phyloP scores from a whole-genome alignment of 2,329 filamentous ascomycete species.

The Myriosclerotinia curreyana region DNA sequence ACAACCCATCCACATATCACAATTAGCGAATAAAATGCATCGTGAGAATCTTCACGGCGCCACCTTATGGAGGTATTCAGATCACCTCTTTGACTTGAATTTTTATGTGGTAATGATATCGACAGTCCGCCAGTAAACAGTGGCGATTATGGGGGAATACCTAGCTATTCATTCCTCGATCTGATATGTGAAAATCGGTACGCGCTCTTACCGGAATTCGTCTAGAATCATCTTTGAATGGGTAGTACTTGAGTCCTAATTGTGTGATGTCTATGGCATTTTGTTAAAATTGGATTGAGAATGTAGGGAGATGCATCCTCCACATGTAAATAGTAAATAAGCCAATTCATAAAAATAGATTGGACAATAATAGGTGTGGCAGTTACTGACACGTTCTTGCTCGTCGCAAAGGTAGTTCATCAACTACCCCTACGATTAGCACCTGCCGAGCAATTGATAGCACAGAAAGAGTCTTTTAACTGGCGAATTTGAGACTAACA shows the following conservation, averaged over 20 bases:
- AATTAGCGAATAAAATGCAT: not conserved
- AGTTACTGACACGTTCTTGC: not conserved
- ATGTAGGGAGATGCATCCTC: not conserved
- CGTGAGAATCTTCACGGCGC: not conserved
- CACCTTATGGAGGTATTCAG: not conserved
- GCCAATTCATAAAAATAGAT: too few relatives aligned
- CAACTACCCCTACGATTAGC: too few relatives aligned
- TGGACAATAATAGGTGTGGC: not conserved
- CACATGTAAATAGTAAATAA: not conserved
- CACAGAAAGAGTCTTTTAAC: too few relatives aligned
- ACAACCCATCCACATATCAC: slow-evolving; percentile 8
- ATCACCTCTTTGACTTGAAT: not conserved
- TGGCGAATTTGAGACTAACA: too few relatives aligned
- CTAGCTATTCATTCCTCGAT: not conserved
- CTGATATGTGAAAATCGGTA: not conserved
- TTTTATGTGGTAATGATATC: not conserved
- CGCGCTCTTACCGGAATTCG: too few relatives aligned
- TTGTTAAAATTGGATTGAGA: not conserved
- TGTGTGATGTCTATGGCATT: not conserved
- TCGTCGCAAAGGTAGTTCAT: too few relatives aligned
- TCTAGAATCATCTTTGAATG: not conserved
- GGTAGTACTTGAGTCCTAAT: not conserved
- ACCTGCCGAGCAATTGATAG: too few relatives aligned
- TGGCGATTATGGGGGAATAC: not conserved
- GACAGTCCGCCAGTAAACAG: not conserved